Evolutionary conservation across 805 yeast genomes (phyloP).

Genomic region (Yarrowia sp.): DNA sequence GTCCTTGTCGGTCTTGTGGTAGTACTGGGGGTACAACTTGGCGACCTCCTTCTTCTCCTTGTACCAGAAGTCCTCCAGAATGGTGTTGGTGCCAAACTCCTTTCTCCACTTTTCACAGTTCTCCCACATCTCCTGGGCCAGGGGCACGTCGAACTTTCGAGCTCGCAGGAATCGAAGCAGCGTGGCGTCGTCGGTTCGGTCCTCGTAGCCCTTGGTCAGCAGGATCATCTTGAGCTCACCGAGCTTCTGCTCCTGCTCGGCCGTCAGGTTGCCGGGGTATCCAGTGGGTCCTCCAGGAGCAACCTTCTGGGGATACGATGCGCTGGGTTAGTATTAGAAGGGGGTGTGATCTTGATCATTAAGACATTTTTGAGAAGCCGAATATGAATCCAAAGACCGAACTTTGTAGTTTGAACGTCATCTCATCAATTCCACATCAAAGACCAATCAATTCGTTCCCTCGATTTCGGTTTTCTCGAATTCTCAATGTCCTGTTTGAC

Average conservation of each 20-base stretch:
- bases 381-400: too few species aligned
- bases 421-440: too few species aligned
- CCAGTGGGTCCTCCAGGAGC: conserved; percentile 74
- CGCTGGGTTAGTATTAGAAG: conserved; percentile 44
- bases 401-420: too few species aligned
- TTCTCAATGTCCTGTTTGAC: not conserved
- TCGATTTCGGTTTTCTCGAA: too few species aligned
- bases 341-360: too few species aligned
- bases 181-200: conserved; percentile 86
- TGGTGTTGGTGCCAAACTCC: conserved; percentile 84
- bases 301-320: conserved; percentile 73
- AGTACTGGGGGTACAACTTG: conserved; percentile 91
- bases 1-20: conserved; percentile 95
- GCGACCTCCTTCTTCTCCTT: conserved; percentile 93
- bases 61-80: conserved; percentile 86
- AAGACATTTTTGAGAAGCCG: too few species aligned
- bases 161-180: conserved; percentile 87
- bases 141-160: conserved; percentile 84
- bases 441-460: too few species aligned
- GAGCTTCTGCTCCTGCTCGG: conserved; percentile 67
- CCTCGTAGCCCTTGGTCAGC: conserved; percentile 68
- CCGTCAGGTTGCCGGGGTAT: conserved; percentile 78
- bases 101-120: conserved; percentile 92
- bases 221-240: conserved; percentile 65
- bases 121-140: conserved; percentile 81